Evolutionary conservation across 805 yeast genomes (phyloP), one percentile per base, ranked within the genome.

Genomic region (Debaryomyces hansenii): DNA sequence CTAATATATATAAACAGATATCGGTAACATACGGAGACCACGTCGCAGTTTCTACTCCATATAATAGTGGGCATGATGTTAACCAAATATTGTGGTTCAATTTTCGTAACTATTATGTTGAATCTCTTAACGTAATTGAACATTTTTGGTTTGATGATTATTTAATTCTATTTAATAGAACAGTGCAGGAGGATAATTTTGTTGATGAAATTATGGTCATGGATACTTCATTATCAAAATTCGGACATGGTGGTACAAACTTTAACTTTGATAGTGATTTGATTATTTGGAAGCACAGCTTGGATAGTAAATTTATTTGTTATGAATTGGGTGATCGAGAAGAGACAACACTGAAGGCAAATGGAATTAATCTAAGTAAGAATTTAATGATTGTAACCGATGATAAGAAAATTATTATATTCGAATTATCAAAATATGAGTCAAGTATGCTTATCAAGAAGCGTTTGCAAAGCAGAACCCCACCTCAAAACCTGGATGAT

Each of bases 81-180:
- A 67, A 67, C 46, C 76, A 72, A 44, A 57, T 67, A 4, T 47
- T 70, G 9, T 73, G 78, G 78, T 72, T 59, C 48, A 66, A 64
- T 44, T 70, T 69, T 47, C 60, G 58, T 36, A 66, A 68, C 49
- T 64, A 62, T 46, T 60, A 56, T 24, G 48, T 62, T 42, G 73
- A 67, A 29, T 48, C 63, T 3, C 56, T 70, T 41, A 70, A 69
- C 41, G 60, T 73, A 4, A 55, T 67, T 4, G 49, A 59, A 42
- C 75, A 69, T 36, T 57, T 69, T 41, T 67, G 72, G 71, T 63
- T 59, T 44, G 60, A 63, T 11, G 67, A 64, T 48, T 68, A 58
- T 45, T 49, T 73, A 44, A 53, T 73, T 4, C 27, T 70, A 12
- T 53, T 72, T 21, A 70, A 70, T 48, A 49, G 75, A 42, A 55